Base-by-base conservation (phyloP, 805 yeast species). In the Kodamaea kakaduensis region DNA sequence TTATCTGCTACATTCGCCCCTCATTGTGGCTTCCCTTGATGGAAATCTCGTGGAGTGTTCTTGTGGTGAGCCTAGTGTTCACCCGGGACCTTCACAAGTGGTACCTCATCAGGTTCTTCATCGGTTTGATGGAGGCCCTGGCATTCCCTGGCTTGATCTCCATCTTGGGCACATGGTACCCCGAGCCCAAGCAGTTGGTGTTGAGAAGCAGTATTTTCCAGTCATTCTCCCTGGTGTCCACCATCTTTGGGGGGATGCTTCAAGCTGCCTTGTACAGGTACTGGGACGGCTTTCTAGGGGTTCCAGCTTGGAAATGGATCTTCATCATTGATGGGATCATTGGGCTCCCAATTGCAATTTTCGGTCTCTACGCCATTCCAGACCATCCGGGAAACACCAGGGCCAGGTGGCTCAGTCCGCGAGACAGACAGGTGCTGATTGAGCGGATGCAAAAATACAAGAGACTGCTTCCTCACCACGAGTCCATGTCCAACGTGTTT, bases 291-390 rank as follows among this genome's bases (percentile, higher is more conserved):
- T 56, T 41, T 14, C 36, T 36, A 13, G 75, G 75, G 6, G 36
- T 61, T 16, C 47, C 53, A n/a, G 66, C 70, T 3, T 71, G 75
- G 75, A 56, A 59, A 49, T 71, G 73, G 70, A 51, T 69, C 28
- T 71, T 65, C 50, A 58, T 69, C 34, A 37, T 59, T 26, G 60
- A 58, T 38, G 59, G 56, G 10, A 29, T 54, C 5, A 53, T 68
- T 31, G 55, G 63, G 3, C 44, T 64, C 13, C 61, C 58, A 3
- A 54, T 64, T 12, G 72, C 70, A 0, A 10, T 65, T 3, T 25
- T 50, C 8, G 71, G 71, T 0, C 61, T 62, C 41, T 59, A 67
- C 35, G 52, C 64, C 3, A 61, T 74, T 33, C 81, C 81, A 4
- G 79, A 76, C 27, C 43, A 50, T 4, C 61, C 65, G 6, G 39